Evolutionary conservation across 2,329 filamentous ascomycete genomes (phyloP).

Genomic region (Stagonosporopsis rhizophila): DNA sequence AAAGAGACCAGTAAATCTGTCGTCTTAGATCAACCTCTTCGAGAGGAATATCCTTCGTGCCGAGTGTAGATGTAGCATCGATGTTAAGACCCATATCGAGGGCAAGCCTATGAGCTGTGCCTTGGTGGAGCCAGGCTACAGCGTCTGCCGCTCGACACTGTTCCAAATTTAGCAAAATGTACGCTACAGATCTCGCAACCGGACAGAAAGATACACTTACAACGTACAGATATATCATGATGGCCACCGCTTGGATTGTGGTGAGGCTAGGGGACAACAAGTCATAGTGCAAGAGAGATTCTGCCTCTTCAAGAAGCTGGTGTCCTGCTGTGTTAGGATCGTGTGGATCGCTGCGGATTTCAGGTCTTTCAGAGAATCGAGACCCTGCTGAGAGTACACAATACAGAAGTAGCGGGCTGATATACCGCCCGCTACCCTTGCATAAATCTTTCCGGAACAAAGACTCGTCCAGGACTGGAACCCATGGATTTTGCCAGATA

Average conservation of each 20-base stretch:
- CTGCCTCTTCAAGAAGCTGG: not conserved
- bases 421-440: not conserved
- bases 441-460: constrained; percentile 44
- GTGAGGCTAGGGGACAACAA: constrained; percentile 41
- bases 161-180: not conserved
- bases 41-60: constrained; percentile 26
- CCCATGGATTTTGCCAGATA: constrained; percentile 49
- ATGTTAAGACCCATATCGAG: constrained; percentile 52
- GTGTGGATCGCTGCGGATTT: not conserved
- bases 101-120: constrained; percentile 41
- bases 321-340: not conserved
- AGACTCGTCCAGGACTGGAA: constrained; percentile 46
- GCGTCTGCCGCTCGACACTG: not conserved
- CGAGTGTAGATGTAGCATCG: constrained; percentile 38
- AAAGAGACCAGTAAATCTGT: constrained; percentile 50
- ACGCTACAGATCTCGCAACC: not conserved
- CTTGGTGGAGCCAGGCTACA: constrained; percentile 5
- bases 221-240: constrained; percentile 35
- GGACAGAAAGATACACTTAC: constrained; percentile 27
- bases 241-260: constrained; percentile 47
- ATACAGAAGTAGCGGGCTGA: not conserved
- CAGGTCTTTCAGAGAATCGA: not conserved
- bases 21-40: constrained; percentile 44
- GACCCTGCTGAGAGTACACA: constrained; percentile 4
- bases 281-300: constrained; percentile 12